These are phyloP conservation scores for Kodamaea lidongshanica DNA, from an alignment of 805 yeast species.

Conservation along the genomic window DNA sequence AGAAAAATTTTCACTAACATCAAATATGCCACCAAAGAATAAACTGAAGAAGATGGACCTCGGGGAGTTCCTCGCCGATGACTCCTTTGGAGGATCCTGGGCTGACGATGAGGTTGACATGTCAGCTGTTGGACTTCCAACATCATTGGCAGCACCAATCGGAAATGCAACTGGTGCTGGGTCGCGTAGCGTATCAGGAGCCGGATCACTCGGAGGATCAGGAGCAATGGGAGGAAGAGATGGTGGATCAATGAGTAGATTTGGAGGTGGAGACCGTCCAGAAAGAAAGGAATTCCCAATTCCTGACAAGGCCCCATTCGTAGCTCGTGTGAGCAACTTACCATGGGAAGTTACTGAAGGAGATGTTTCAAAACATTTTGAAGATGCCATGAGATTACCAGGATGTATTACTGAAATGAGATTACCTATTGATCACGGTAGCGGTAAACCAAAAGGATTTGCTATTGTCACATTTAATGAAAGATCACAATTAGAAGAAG, in stretches of 20 bases:
- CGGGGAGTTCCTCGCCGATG: slow-evolving; percentile 77
- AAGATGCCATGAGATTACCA: slow-evolving; percentile 46
- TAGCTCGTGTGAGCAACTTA: slow-evolving; percentile 82
- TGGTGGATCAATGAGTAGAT: slow-evolving; percentile 15
- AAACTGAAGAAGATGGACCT: slow-evolving; percentile 76
- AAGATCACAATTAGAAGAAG: slow-evolving; percentile 45
- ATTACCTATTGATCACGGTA: slow-evolving; percentile 62
- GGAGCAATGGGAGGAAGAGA: too few relatives aligned
- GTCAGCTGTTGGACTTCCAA: slow-evolving; percentile 48
- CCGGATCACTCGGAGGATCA: slow-evolving; percentile 14
- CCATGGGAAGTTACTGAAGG: slow-evolving; percentile 76
- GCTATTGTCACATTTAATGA: slow-evolving; percentile 48
- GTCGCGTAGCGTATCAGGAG: slow-evolving; percentile 8
- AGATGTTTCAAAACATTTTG: slow-evolving; percentile 55
- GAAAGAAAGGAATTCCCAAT: slow-evolving; percentile 71
- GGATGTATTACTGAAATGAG: slow-evolving; percentile 55
- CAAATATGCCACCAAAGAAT: slow-evolving; percentile 37
- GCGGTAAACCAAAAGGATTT: slow-evolving; percentile 57
- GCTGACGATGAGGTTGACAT: slow-evolving; percentile 79
- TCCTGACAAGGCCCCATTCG: slow-evolving; percentile 88
- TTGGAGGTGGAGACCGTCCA: slow-evolving; percentile 27
- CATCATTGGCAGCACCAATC: slow-evolving; percentile 18
- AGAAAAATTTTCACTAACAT: slow-evolving; percentile 2
- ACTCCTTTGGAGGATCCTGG: slow-evolving; percentile 72
- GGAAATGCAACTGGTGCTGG: slow-evolving; percentile 8